A percentile compares a stretch with the other conserved stretches of the same genome.
Conservation (phyloP, 306 rosid species). For the Quillaja saponaria region DNA sequence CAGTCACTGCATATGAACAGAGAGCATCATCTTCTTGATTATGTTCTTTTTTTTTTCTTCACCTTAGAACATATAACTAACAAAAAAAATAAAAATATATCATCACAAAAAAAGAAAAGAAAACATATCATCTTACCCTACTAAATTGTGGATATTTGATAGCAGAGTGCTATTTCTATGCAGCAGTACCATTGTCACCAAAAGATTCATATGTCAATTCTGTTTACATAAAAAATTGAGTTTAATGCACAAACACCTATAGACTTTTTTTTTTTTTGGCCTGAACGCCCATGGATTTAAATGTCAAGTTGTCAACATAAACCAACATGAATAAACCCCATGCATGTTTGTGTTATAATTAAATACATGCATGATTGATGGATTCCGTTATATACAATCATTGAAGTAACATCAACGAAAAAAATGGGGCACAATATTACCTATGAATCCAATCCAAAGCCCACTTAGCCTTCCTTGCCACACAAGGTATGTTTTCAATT, state of each 20-base stretch:
- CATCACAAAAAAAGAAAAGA: too few relatives aligned
- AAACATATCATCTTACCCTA: too few relatives aligned
- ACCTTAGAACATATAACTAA: background rate
- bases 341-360: background rate
- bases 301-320: background rate
- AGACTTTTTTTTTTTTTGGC: too few relatives aligned
- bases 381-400: background rate
- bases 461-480: conserved; percentile 86
- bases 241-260: background rate
- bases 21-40: background rate
- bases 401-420: background rate
- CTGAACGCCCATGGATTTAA: background rate
- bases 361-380: background rate
- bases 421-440: conserved; percentile 33
- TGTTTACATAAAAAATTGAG: background rate
- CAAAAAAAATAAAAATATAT: too few relatives aligned
- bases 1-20: background rate
- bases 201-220: background rate
- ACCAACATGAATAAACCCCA: background rate
- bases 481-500: conserved; percentile 75
- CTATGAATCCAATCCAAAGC: conserved; percentile 83
- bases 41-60: background rate
- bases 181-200: background rate
- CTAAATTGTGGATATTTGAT: too few relatives aligned
- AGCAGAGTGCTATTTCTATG: background rate